These are phyloP conservation scores for Aspergillus steynii DNA, from an alignment of 495 filamentous ascomycete species.

Conservation along the genomic window DNA sequence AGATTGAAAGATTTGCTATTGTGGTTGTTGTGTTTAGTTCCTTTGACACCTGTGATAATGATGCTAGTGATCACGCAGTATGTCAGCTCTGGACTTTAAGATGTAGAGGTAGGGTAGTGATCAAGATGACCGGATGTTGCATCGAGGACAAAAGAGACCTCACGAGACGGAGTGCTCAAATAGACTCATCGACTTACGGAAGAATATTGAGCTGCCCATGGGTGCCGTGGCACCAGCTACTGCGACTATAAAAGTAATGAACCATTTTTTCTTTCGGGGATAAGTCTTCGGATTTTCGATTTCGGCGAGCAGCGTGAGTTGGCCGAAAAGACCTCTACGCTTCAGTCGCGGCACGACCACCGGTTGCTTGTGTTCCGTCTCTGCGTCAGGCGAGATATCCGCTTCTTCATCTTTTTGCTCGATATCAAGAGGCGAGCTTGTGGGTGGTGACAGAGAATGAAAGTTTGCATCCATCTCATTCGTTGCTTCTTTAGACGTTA, in stretches of 20 bases:
- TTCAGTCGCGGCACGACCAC: conserved; percentile 59
- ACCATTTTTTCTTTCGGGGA: conserved; percentile 72
- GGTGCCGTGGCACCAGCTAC: conserved; percentile 75
- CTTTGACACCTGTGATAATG: conserved; percentile 65
- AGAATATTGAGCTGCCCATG: conserved; percentile 82
- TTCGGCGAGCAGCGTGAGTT: conserved; percentile 78
- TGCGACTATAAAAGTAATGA: conserved; percentile 78
- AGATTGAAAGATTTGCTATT: conserved; percentile 78
- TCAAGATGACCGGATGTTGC: too few species aligned
- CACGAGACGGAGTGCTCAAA: background rate
- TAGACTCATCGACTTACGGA: conserved; percentile 59
- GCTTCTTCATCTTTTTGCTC: conserved; percentile 28
- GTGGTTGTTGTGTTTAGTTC: conserved; percentile 68
- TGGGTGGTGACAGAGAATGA: conserved; percentile 13
- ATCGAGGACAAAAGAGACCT: background rate
- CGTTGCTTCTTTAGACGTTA: background rate
- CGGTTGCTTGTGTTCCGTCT: conserved; percentile 27
- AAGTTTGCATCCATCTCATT: background rate
- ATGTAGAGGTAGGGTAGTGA: too few species aligned
- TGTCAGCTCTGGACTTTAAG: background rate
- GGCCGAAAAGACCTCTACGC: conserved; percentile 74
- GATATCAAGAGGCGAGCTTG: conserved; percentile 4
- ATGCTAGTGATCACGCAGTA: conserved; percentile 48
- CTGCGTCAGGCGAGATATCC: conserved; percentile 1
- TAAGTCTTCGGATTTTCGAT: conserved; percentile 76